Evolutionary conservation across 805 yeast genomes (phyloP), one percentile per base, ranked within the genome.

Genomic region (Yamadazyma phyllophila): DNA sequence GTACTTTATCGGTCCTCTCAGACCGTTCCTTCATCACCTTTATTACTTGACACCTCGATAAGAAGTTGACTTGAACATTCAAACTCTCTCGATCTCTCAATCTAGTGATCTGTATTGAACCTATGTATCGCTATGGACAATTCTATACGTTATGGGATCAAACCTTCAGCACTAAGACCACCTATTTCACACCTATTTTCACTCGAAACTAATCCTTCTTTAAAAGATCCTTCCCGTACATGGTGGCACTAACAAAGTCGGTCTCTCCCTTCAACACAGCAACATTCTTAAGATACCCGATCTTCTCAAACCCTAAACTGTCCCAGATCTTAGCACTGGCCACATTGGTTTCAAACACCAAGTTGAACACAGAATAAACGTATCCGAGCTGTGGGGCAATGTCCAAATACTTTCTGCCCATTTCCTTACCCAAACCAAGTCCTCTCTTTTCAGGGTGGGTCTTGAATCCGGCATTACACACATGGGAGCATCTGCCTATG

Each of bases 281-380:
- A 0, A 82, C 96, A n/a, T 79, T 78, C 43, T 83, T 82, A 11
- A 91, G 71, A 12, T 71, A 67, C 0, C 97, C 97, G 32, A 88
- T 82, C 41, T 89, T 69, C 11, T 85, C 85, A 55, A 90, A 91
- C 1, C 96, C 95, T 20, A 91, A 71, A 1, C 70, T 54, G 41
- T 90, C 96, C 97, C 98, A 91, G 44, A 87, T 84, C 56, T 68
- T 75, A 55, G 73, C 61, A 56, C 96, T 86, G 2, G 90, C 96
- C 2, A 66, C 68, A 59, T 91, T 91, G 2, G 90, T 82, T 41
- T 74, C 94, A 59, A 84, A 91, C 0, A 91, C 98, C 41, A 91
- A 72, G 63, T 91, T 91, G 73, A 87, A 91, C 11, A 91, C 92
- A 6, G 92, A 83, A 57, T 88, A 88, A 5, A 75, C 79, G 64